Evolutionary conservation across 2,329 filamentous ascomycete genomes (phyloP), one percentile per base, ranked within the genome.

Genomic region (Neurospora sp.): DNA sequence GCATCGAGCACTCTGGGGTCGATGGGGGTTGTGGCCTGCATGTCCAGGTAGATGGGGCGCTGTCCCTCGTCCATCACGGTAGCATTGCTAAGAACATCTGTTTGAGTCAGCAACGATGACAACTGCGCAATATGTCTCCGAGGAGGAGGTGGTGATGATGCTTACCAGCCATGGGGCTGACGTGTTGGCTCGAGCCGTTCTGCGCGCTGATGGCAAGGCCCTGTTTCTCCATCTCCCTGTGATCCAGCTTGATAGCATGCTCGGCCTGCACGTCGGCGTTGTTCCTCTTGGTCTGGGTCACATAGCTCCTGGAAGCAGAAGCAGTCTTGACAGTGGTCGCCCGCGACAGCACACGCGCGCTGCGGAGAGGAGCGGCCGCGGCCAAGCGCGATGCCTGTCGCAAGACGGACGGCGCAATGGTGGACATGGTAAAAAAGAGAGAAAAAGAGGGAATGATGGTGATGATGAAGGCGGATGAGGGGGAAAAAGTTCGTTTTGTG

Each of bases 21-120:
- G 71, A 96, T 89, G 19, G 96, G 96, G 0, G 96, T 99, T 1
- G 96, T 99, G 42, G 96, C 93, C 82, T 99, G 96, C 91, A 97
- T 97, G 79, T 99, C 96, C 69, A 99, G 90, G 77, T 99, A 99
- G 78, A 99, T 98, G 46, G 96, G 96, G 71, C 96, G 87, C 72
- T 92, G 90, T 71, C 96, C 96, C 80, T 97, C 90, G 75, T 97
- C 94, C 90, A 98, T 92, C 73, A 97, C 85, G 13, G 93, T 93
- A 9, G 94, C 95, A 80, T 97, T 91, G 83, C 96, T 96, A 72
- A 99, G 84, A 66, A 97, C 90, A 74, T 92, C 91, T 86, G 71
- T 33, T 15, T n/a, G 40, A 36, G 42, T 71, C 71, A 72, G 68
- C 28, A 33, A 13, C 17, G 19, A 33, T 28, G 19, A 67, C 39